Base-by-base conservation (phyloP, 805 yeast genomes). In the Cephaloascus albidus region DNA sequence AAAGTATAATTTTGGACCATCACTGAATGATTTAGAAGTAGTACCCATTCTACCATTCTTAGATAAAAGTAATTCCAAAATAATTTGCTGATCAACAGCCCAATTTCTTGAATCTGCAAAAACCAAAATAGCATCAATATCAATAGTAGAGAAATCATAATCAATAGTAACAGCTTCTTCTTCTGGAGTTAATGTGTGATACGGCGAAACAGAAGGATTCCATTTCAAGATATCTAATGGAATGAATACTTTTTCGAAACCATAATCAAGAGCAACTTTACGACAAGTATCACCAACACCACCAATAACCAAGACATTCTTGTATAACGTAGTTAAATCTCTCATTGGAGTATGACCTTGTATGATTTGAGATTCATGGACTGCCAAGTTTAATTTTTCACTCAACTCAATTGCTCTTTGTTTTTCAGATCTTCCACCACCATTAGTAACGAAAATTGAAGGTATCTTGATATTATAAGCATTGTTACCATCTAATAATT, bases 291-390 rank as follows among this genome's bases (percentile, higher is more conserved):
- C 87, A 35, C 93, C 88, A 19, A 84, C 78, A 47, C 96, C 96
- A 45, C 96, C 96, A 38, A 87, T 87, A 39, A 87, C 95, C 36
- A 87, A 64, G 4, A 87, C 94, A 41, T 82, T 83, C 41, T 81
- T 65, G 58, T 80, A 78, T 14, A 71, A 66, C 23, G 72, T 73
- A 12, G 81, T 84, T 53, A 86, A 68, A 52, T 85, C 94, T 49
- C 76, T 80, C 93, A 87, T 87, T 27, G 96, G 96, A 1, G 96
- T 87, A 60, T 87, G 95, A 44, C 95, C 95, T 60, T 87, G 96
- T 50, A 87, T 83, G 43, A 87, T 83, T 63, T 87, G 96, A 40
- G 78, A 86, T 35, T 78, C 77, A 10, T 81, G 73, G 43, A 87
- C 76, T 32, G 72, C 72, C 32, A 75, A 61, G 17, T 69, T 74